These are phyloP conservation scores for Juncus inflexus DNA, from an alignment of 176 grass and related monocot species.

Conservation along the genomic window DNA sequence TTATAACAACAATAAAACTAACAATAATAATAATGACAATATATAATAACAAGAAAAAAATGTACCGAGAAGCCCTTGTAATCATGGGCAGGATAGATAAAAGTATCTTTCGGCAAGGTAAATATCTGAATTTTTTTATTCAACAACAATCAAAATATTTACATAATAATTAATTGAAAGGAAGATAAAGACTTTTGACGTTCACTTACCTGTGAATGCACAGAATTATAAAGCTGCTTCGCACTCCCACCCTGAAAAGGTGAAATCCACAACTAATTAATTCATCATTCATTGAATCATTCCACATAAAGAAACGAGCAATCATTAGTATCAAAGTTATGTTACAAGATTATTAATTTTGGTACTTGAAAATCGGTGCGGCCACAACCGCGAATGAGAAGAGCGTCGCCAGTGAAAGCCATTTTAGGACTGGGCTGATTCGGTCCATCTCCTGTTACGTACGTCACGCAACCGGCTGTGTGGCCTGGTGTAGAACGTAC, in stretches of 20 bases:
- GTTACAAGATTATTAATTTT: too few relatives aligned
- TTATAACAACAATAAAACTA: too few relatives aligned
- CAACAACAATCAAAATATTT: not conserved
- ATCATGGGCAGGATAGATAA: conserved; percentile 89
- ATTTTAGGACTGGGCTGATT: conserved; percentile 79
- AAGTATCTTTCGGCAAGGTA: conserved; percentile 72
- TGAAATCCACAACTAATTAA: not conserved
- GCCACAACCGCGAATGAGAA: conserved; percentile 87
- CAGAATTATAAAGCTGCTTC: conserved; percentile 61
- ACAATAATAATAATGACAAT: too few relatives aligned
- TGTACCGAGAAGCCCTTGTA: conserved; percentile 93
- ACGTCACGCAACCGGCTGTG: conserved; percentile 84
- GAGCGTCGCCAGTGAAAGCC: conserved; percentile 91
- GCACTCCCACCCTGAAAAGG: conserved; percentile 66
- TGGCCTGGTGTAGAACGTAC: conserved; percentile 90
- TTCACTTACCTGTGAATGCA: conserved; percentile 92
- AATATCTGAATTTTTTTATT: conserved; percentile 59
- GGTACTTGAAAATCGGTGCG: conserved; percentile 90
- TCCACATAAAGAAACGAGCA: too few relatives aligned
- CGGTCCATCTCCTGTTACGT: conserved; percentile 71
- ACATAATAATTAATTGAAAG: not conserved
- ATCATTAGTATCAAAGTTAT: too few relatives aligned
- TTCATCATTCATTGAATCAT: too few relatives aligned
- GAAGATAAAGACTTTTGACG: not conserved
- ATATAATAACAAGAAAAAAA: too few relatives aligned